Evolutionary conservation across 2,329 filamentous ascomycete species (phyloP).

Genomic region (Penicillium sumatraense): DNA sequence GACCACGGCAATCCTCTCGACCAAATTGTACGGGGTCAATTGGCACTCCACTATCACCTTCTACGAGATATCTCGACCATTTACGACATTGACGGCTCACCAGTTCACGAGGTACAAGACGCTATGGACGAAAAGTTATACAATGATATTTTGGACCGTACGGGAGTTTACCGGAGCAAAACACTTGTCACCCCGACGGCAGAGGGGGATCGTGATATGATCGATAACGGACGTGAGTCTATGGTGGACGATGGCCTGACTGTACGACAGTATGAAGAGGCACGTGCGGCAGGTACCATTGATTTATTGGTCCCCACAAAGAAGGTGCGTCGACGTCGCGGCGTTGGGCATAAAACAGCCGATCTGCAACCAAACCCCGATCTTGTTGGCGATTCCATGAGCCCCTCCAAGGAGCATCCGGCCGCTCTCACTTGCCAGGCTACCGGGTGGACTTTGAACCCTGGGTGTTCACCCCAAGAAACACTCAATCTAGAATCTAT

Average conservation of each 20-base stretch:
- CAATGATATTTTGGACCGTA: constrained; percentile 91
- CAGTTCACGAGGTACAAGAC: constrained; percentile 80
- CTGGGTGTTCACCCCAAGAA: constrained; percentile 64
- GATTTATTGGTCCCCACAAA: constrained; percentile 49
- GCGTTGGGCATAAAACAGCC: constrained; percentile 52
- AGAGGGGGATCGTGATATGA: constrained; percentile 79
- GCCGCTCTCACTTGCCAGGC: constrained; percentile 76
- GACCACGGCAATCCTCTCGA: constrained; percentile 94
- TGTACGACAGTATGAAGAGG: constrained; percentile 74
- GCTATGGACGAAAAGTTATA: constrained; percentile 87
- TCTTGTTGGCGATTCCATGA: constrained; percentile 60
- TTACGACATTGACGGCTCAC: constrained; percentile 69
- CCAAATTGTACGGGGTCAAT: constrained; percentile 84
- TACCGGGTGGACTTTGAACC: constrained; percentile 81
- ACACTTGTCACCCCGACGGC: constrained; percentile 70
- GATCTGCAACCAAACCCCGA: constrained; percentile 54
- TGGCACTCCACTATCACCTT: constrained; percentile 83
- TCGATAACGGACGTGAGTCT: constrained; percentile 82
- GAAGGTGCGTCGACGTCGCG: constrained; percentile 49
- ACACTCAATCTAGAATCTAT: constrained; percentile 74
- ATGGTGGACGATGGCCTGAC: constrained; percentile 70
- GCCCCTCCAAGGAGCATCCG: constrained; percentile 69
- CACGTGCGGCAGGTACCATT: constrained; percentile 62
- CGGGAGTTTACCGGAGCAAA: constrained; percentile 88
- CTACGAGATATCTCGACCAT: constrained; percentile 81